Percentiles rank a stretch among this genome's conserved stretches.
Evolutionary conservation across 129 eudicot species (phyloP).

Genomic region (Flaveria linearis): DNA sequence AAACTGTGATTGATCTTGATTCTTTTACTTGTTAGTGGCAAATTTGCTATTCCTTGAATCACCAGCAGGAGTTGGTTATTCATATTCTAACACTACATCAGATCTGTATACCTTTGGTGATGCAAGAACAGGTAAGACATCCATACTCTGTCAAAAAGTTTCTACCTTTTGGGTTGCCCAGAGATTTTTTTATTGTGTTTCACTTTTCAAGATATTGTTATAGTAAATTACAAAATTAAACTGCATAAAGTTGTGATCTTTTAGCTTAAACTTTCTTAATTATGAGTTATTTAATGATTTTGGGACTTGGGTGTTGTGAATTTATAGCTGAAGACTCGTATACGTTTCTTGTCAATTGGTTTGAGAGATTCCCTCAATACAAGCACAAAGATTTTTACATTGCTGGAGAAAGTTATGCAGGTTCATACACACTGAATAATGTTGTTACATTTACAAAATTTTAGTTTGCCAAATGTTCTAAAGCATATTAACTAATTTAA

Average conservation of each 20-base stretch:
- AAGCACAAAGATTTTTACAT: conserved; percentile 83
- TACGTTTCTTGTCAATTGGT: conserved; percentile 72
- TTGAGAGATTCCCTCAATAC: conserved; percentile 96
- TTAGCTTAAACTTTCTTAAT: conserved; percentile 28
- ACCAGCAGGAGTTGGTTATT: conserved; percentile 98
- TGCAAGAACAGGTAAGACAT: conserved; percentile 70
- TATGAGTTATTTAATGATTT: conserved; percentile 30
- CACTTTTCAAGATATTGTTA: conserved; percentile 11
- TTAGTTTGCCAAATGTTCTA: conserved; percentile 5
- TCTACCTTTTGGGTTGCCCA: conserved; percentile 11
- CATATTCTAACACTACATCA: conserved; percentile 79
- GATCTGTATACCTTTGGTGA: conserved; percentile 87
- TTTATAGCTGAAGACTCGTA: conserved; percentile 91
- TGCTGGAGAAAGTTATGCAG: conserved; percentile 99
- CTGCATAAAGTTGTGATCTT: conserved; percentile 19
- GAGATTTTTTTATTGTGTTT: background rate
- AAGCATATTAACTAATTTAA: conserved; percentile 22
- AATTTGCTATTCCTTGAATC: conserved; percentile 96
- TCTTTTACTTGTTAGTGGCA: conserved; percentile 68
- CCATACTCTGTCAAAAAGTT: conserved; percentile 9
- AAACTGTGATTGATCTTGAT: conserved; percentile 27
- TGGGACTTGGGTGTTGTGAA: conserved; percentile 30
- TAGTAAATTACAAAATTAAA: conserved; percentile 5
- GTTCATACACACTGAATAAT: conserved; percentile 32
- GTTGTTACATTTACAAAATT: background rate